Evolutionary conservation across 75 land plant species (phyloP), one percentile per base, ranked within the genome.

Genomic region (Gnetum montanum): DNA sequence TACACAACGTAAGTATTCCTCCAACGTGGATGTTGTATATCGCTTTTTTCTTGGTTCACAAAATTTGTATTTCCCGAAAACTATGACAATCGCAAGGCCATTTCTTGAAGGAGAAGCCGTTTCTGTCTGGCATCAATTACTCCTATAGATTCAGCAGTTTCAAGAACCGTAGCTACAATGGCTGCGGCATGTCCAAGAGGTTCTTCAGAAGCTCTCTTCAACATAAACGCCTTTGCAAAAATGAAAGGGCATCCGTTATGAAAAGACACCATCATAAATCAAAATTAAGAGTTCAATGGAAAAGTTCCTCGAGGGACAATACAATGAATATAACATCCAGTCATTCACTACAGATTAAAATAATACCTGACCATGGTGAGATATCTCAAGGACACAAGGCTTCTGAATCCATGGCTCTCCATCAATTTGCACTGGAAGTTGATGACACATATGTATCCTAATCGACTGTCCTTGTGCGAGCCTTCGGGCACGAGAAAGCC

Each of bases 111-210:
- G 33, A 90, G 78, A 27, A 71, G 72, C 51, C 76, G 45, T 57
- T 90, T 90, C 57, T 90, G 91, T 40, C 69, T 22, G 28, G 96
- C 74, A 57, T 47, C 85, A 46, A 90, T 85, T 0, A 85, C 58
- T 16, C 78, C 75, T 19, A 50, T 71, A 25, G 81, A 64, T 50
- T 76, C 80, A 35, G 96, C 91, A 70, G 68, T 86, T 68, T 90
- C 96, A 8, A 90, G 72, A 4, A 90, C 86, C 60, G 85, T 91
- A 25, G 86, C 55, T 47, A 90, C 77, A 34, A 82, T 79, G 12
- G 96, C 77, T 47, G 96, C 91, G 19, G 96, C 96, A 77, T 79
- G 96, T n/a, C 83, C 96, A 43, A 85, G 66, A 54, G 96, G 85
- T 31, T 85, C 96, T 50, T 90, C 96, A 19, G 78, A 46, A 30